Evolutionary conservation across 306 rosid species (phyloP), one percentile per base, ranked within the genome.

Genomic region (Fragaria iinumae): DNA sequence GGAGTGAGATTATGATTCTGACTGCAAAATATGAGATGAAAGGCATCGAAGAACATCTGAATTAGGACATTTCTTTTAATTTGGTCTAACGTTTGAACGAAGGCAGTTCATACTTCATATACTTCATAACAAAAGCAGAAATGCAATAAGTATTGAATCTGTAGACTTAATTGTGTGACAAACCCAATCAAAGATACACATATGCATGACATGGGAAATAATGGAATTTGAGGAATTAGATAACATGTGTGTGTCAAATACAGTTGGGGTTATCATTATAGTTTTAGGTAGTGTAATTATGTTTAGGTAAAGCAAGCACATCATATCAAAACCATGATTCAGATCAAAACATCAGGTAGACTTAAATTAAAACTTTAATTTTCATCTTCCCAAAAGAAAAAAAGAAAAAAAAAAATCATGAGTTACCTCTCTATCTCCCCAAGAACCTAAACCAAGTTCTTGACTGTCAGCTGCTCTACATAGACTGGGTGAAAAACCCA

Each of bases 381-480:
- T 21, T 57, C 55, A 53, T n/a, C 32, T 71, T 48, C 65, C 20
- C 52, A 70, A 18, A 38, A 47, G 44, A 55, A 14, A 49, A 49
- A 17, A 55, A 11, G 6, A 4, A 39, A 16, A 12, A 18, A 32
- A 43, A 43, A 10, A 43, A 9, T 5, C 7, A 75, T 39, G 44
- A 59, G 41, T 14, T 76, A 64, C 73, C 73, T 76, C 55, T 50
- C 43, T 38, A 21, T 25, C 5, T 66, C 73, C 73, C 11, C n/a
- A 8, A 43, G 47, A 77, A 69, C 41, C 45, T 13, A 12, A 18
- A 68, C 48, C 68, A 68, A 43, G 56, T 68, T 68, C 32, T 68
- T 53, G 71, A 34, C 2, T 18, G 11, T 6, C 32, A 29, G 7
- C 7, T 67, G 47, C 57, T 38, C 38, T 16, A 44, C 29, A 27